Evolutionary conservation across 2,329 filamentous ascomycete genomes (phyloP), one percentile per base, ranked within the genome.

Genomic region (Aspergillus pseudonomiae): DNA sequence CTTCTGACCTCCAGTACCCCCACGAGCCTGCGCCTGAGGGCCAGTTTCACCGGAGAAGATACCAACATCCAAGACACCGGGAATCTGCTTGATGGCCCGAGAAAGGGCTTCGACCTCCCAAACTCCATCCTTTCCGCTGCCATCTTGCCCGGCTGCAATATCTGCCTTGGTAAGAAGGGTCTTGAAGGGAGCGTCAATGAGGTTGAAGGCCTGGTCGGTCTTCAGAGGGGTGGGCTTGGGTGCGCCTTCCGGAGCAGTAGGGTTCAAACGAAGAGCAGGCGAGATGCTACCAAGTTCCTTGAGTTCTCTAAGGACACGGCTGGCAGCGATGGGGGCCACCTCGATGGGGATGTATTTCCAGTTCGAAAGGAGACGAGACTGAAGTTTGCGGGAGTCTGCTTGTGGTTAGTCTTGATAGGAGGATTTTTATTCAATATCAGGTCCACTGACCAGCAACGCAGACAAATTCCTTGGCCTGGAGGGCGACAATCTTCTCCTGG

Each of bases 401-500:
- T 41, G 9, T 11, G 24, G 60, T 56, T 28, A 62, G 56, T 12
- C 19, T 46, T 14, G 28, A 19, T 11, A 30, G 16, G n/a, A 21
- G 52, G 11, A 24, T 6, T 5, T 39, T 3, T 28, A 32, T 9
- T 46, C 7, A 32, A 11, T 34, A 21, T 10, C 2, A 21, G 21
- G 39, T 48, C 21, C 10, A 78, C 85, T 73, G 79, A 92, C 89
- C 90, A 62, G 92, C 93, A 63, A 96, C 92, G 72, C 92, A 94
- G 66, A 97, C 85, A 74, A 97, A 97, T 75, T 92, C 91, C 79
- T 88, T 91, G 4, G 93, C 90, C 57, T 91, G 87, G 64, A 92
- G 88, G 6, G 94, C 94, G 5, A 99, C 94, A 41, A 99, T 84
- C 83, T 99, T 99, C 82, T 99, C 95, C 79, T 98, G 95, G 82